Conservation (phyloP, 129 eudicot genomes). For the Smallanthus sonchifolius region DNA sequence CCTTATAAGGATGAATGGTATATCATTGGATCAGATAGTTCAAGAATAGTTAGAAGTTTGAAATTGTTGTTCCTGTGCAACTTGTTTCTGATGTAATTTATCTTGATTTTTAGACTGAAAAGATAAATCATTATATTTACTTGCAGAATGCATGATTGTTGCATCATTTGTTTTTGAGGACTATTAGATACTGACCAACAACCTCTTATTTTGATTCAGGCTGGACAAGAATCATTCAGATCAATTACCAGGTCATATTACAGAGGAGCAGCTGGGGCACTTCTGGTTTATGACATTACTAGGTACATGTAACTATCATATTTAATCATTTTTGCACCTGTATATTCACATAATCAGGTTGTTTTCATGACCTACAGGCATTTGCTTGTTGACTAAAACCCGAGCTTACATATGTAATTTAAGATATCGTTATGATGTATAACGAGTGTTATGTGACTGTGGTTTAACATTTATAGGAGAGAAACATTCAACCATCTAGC, state of each 20-base stretch:
- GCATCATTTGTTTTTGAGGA: not conserved
- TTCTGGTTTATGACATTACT: conserved; percentile 83
- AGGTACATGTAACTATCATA: conserved; percentile 39
- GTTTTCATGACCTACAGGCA: not conserved
- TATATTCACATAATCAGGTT: not conserved
- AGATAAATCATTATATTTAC: not conserved
- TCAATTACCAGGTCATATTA: conserved; percentile 85
- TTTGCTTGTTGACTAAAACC: not conserved
- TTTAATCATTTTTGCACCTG: not conserved
- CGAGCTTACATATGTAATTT: not conserved
- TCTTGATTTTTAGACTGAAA: not conserved
- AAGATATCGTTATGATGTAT: not conserved
- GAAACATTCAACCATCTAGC: conserved; percentile 90
- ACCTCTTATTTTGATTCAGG: conserved; percentile 42
- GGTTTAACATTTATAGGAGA: conserved; percentile 38
- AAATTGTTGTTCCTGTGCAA: not conserved
- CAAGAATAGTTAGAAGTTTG: not conserved
- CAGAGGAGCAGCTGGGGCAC: conserved; percentile 98
- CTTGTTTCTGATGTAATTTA: not conserved
- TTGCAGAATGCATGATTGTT: not conserved
- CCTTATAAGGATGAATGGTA: not conserved
- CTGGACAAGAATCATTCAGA: conserved; percentile 89
- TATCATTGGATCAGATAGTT: not conserved
- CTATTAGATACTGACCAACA: not conserved
- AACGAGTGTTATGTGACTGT: not conserved